Evolutionary conservation across 2,329 filamentous ascomycete species (phyloP), one percentile per base, ranked within the genome.

Genomic region (Penicillium sclerotiorum): DNA sequence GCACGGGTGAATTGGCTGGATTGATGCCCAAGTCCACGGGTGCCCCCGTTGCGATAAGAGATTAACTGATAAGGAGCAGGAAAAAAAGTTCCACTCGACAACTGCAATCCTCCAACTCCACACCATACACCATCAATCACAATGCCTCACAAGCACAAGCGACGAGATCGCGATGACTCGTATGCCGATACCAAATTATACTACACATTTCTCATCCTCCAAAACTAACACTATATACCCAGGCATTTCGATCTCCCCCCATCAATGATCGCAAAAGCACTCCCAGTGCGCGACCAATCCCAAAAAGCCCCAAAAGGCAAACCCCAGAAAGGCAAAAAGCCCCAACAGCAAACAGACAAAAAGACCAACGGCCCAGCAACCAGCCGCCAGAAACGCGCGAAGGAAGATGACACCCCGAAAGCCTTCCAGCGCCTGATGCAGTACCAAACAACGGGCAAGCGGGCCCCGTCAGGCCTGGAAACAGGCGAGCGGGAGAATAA

Each of bases 111-210:
- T 45, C 36, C 30, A 25, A 55, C 43, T 42, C 50, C 33, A 44
- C 44, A 30, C 15, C 33, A 36, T 17, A 30, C 45, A 37, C 44
- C 44, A 39, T 45, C 47, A 60, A 23, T 45, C 56, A 56, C 37
- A 41, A 95, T 95, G 90, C 90, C 90, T 69, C 89, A 93, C 75
- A 95, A 95, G 74, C 90, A 95, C 70, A 93, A 87, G 56, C 81
- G 88, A 56, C 70, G 72, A 28, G 65, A 71, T 58, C 82, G 82
- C 30, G 68, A 74, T 56, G 63, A 65, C 48, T 75, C 76, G 85
- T 86, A 68, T 58, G 77, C 66, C n/a, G n/a, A 37, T 45, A 28
- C 25, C 13, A 7, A 28, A 28, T 28, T n/a, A n/a, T n/a, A n/a
- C 7, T 37, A 27, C 52, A 1, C 4, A 15, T 5, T 11, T 1